phyloP scores from a whole-genome alignment of 2,329 filamentous ascomycete genomes.

The Plectosphaerella cucumerina region DNA sequence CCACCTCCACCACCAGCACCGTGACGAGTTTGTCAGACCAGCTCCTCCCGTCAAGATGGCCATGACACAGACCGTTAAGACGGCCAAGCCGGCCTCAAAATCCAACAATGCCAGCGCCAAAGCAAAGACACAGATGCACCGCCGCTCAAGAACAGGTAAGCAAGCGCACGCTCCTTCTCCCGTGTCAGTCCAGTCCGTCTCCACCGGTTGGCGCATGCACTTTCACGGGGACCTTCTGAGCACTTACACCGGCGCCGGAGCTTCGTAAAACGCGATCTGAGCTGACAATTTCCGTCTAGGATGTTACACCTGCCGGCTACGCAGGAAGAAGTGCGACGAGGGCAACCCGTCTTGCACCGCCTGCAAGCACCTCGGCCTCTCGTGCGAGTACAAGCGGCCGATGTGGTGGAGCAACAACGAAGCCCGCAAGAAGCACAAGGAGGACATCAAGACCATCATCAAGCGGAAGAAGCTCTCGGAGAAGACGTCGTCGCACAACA shows the following conservation, averaged over 20 bases:
- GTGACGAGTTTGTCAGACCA: slow-evolving; percentile 38
- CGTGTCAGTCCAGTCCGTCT: slow-evolving; percentile 12
- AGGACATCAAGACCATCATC: slow-evolving; percentile 94
- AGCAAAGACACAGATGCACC: slow-evolving; percentile 81
- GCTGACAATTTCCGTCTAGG: slow-evolving; percentile 31
- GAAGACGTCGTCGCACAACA: slow-evolving; percentile 63
- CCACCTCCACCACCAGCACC: slow-evolving; percentile 50
- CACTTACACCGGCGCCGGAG: slow-evolving; percentile 23
- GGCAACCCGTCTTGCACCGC: slow-evolving; percentile 58
- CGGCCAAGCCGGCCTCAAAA: slow-evolving; percentile 51
- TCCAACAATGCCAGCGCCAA: slow-evolving; percentile 52
- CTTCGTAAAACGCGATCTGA: neutral
- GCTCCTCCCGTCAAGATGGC: slow-evolving; percentile 54
- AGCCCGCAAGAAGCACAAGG: slow-evolving; percentile 80
- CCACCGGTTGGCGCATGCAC: slow-evolving; percentile 7
- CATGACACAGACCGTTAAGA: slow-evolving; percentile 53
- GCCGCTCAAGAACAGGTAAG: slow-evolving; percentile 87
- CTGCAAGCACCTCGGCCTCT: slow-evolving; percentile 71
- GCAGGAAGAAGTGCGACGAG: slow-evolving; percentile 68
- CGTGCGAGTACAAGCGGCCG: slow-evolving; percentile 94
- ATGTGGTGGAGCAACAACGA: slow-evolving; percentile 98
- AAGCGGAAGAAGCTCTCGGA: slow-evolving; percentile 94
- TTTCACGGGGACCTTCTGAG: neutral
- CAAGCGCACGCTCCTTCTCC: slow-evolving; percentile 17
- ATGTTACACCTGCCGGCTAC: slow-evolving; percentile 65